Conservation (phyloP, 2,329 filamentous ascomycete species). For the Xylariales sp. region DNA sequence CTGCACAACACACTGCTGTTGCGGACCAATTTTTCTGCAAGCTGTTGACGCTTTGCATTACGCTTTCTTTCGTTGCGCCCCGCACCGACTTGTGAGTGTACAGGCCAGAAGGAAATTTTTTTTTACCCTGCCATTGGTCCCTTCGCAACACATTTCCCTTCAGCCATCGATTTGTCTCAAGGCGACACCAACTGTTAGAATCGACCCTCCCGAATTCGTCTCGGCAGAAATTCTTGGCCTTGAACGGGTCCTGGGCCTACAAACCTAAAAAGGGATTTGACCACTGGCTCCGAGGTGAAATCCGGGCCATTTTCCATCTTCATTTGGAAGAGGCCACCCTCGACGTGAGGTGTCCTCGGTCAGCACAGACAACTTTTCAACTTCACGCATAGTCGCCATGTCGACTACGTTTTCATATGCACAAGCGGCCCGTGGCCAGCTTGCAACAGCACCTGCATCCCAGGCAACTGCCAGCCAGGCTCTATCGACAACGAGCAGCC, state of each 20-base stretch:
- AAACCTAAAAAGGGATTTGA: too few species aligned
- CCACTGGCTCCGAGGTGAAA: too few species aligned
- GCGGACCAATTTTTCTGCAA: slow-evolving; percentile 5
- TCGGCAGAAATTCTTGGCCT: too few species aligned
- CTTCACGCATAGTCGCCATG: slow-evolving; percentile 32
- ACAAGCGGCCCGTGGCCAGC: slow-evolving; percentile 84
- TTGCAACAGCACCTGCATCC: slow-evolving; percentile 27
- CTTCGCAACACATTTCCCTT: slow-evolving; percentile 1
- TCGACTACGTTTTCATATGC: slow-evolving; percentile 79
- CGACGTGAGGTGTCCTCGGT: too few species aligned
- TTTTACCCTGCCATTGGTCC: neutral
- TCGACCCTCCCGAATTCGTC: too few species aligned
- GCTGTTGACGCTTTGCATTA: slow-evolving; percentile 1
- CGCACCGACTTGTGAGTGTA: slow-evolving; percentile 5
- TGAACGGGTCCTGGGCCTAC: too few species aligned
- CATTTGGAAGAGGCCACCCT: neutral
- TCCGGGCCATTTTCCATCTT: too few species aligned
- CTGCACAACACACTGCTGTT: neutral
- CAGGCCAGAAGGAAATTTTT: slow-evolving; percentile 5
- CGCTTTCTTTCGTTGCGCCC: slow-evolving; percentile 5
- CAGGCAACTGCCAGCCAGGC: slow-evolving; percentile 23
- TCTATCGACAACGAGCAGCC: slow-evolving; percentile 25
- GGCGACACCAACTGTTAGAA: too few species aligned
- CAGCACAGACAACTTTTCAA: slow-evolving; percentile 1
- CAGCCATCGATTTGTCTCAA: slow-evolving; percentile 1